Base-by-base conservation (phyloP, 306 rosid genomes). In the Begonia masoniana region DNA sequence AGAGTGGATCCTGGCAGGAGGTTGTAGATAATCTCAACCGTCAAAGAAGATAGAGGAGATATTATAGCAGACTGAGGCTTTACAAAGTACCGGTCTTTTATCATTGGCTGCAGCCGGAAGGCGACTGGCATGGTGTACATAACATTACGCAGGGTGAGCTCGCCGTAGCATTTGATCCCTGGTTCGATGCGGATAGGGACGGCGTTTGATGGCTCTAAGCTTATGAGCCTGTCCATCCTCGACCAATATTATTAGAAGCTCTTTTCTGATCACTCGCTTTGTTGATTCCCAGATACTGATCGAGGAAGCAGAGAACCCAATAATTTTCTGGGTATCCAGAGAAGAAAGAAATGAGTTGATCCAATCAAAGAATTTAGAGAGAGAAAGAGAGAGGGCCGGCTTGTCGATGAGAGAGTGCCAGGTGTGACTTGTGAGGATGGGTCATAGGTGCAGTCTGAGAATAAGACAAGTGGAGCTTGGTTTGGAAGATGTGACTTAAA, bases 91-190 rank as follows among this genome's bases (percentile, higher is more conserved):
- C 88, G 84, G 3, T 74, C 62, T 51, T 78, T 84, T 58, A 79
- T 63, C 9, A 76, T 49, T 0, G 95, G 81, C 26, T 84, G 89
- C 14, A 88, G 81, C 41, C 82, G 62, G 49, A 84, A 88, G 51
- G 97, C 97, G 36, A 88, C 93, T 0, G 97, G 95, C 97, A 88
- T 84, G 12, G 97, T 88, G 72, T 84, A 74, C 97, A 88, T 88
- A 26, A 88, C 97, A 41, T 88, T 88, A 51, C 80, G 70, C 23
- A 88, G 51, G 31, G 82, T 79, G 4, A 84, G 65, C 8, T 39
- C 57, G 41, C 95, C 95, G 7, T 55, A 58, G 17, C 88, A 84
- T 68, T 72, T 88, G 19, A 73, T 79, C 0, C 78, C 75, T 0
- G 66, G 58, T 54, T 88, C 97, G 12, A 88, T 69, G 1, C 78